Evolutionary conservation across 1,284 basidiomycete species (phyloP).

Genomic region (Ustilago curta): DNA sequence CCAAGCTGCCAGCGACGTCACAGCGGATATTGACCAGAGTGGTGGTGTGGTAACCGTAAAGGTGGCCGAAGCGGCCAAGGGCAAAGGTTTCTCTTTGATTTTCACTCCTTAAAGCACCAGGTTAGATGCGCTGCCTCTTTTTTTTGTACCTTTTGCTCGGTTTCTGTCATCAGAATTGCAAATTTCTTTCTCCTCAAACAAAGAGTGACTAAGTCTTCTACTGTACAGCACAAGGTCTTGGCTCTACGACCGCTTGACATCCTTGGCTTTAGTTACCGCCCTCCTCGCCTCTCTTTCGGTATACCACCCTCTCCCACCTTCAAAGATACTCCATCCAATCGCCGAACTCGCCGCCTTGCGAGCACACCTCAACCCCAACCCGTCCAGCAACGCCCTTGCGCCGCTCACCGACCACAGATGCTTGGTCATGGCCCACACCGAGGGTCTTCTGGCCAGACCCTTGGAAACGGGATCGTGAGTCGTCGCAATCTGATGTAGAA

Average conservation of each 20-base stretch:
- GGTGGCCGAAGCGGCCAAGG: slow-evolving; percentile 50
- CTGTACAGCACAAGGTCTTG: not conserved
- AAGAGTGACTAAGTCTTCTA: too few relatives aligned
- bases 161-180: not conserved
- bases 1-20: slow-evolving; percentile 43
- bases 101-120: slow-evolving; percentile 29
- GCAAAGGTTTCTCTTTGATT: slow-evolving; percentile 51
- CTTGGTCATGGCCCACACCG: slow-evolving; percentile 40
- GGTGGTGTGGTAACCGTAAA: slow-evolving; percentile 46
- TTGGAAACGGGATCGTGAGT: slow-evolving; percentile 7
- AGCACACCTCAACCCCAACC: slow-evolving; percentile 63
- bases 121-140: not conserved
- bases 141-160: not conserved
- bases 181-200: too few relatives aligned
- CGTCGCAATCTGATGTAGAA: slow-evolving; percentile 25
- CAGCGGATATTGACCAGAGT: slow-evolving; percentile 41
- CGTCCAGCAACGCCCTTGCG: slow-evolving; percentile 58
- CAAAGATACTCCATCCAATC: slow-evolving; percentile 68
- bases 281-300: slow-evolving; percentile 30
- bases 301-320: slow-evolving; percentile 55
- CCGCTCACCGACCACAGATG: slow-evolving; percentile 49
- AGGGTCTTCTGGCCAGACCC: slow-evolving; percentile 8
- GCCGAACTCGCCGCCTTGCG: slow-evolving; percentile 66
- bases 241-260: not conserved
- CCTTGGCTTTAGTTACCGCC: not conserved